These are phyloP conservation scores for Thielaviopsis populi DNA, from an alignment of 2,329 filamentous ascomycete genomes.

Conservation along the genomic window DNA sequence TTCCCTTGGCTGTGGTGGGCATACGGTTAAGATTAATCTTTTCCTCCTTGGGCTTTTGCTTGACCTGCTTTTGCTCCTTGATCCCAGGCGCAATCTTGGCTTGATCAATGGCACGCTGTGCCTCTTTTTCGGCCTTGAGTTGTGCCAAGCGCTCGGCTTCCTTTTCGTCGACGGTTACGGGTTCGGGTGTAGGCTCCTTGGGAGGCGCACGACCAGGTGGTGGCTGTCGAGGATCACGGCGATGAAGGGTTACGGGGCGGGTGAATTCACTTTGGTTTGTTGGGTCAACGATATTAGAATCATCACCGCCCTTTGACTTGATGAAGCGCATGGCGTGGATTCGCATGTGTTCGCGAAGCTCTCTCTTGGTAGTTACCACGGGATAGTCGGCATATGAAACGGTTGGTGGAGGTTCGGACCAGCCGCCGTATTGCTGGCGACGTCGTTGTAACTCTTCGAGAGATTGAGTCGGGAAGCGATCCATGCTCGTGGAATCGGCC, in stretches of 20 bases:
- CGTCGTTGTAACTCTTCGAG: constrained; percentile 25
- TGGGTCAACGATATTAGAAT: constrained; percentile 50
- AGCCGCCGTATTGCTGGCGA: constrained; percentile 38
- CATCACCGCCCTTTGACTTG: constrained; percentile 35
- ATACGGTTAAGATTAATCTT: constrained; percentile 75
- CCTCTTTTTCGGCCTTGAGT: constrained; percentile 62
- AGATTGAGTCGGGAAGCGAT: constrained; percentile 7
- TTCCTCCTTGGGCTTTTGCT: constrained; percentile 59
- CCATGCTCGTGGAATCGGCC: constrained; percentile 9
- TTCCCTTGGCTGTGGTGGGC: constrained; percentile 67
- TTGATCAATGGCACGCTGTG: constrained; percentile 70
- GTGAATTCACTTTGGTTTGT: constrained; percentile 63
- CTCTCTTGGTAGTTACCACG: constrained; percentile 69
- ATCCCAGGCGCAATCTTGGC: constrained; percentile 83
- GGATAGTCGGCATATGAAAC: constrained; percentile 43
- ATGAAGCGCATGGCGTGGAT: constrained; percentile 75
- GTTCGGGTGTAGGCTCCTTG: constrained; percentile 29
- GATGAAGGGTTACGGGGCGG: constrained; percentile 73
- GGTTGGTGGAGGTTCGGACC: constrained; percentile 37
- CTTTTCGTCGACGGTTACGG: constrained; percentile 36
- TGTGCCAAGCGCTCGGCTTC: constrained; percentile 54
- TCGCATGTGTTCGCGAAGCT: constrained; percentile 62
- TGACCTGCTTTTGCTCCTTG: constrained; percentile 40
- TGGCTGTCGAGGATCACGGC: constrained; percentile 65
- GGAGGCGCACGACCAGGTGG: constrained; percentile 49